Conservation (phyloP, 73 alveolate genomes). For the Paramecium tetraurelia region DNA sequence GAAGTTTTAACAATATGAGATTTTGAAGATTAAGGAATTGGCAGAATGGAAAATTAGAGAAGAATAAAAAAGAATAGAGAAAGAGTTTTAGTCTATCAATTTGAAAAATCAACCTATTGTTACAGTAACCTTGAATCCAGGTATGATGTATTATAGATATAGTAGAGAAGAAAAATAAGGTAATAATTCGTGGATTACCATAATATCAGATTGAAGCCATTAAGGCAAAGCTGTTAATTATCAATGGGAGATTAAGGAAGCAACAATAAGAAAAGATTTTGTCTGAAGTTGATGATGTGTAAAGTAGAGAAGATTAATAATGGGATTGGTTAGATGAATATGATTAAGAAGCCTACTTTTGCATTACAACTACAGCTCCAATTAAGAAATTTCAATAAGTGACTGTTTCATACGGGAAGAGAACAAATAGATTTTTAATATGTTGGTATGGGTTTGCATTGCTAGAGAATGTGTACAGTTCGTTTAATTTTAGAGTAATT, state of each 20-base stretch:
- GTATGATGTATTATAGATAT: neutral
- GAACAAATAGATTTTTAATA: slow-evolving; percentile 53
- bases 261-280: neutral
- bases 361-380: neutral
- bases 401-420: slow-evolving; percentile 22
- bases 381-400: slow-evolving; percentile 28
- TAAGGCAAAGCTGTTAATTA: neutral
- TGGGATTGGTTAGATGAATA: slow-evolving; percentile 50
- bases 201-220: neutral
- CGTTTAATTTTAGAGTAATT: slow-evolving; percentile 57
- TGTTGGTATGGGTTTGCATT: slow-evolving; percentile 63
- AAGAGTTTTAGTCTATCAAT: neutral
- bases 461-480: slow-evolving; percentile 27
- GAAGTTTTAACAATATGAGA: neutral
- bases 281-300: neutral
- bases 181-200: neutral
- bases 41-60: neutral
- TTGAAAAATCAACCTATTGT: neutral
- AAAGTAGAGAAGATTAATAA: neutral
- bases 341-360: slow-evolving; percentile 15
- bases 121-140: neutral
- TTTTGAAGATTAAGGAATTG: neutral
- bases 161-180: slow-evolving; percentile 14
- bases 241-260: neutral
- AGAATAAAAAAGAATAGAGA: neutral